Conservation (phyloP, 345 rosid species). For the Murraya paniculata region DNA sequence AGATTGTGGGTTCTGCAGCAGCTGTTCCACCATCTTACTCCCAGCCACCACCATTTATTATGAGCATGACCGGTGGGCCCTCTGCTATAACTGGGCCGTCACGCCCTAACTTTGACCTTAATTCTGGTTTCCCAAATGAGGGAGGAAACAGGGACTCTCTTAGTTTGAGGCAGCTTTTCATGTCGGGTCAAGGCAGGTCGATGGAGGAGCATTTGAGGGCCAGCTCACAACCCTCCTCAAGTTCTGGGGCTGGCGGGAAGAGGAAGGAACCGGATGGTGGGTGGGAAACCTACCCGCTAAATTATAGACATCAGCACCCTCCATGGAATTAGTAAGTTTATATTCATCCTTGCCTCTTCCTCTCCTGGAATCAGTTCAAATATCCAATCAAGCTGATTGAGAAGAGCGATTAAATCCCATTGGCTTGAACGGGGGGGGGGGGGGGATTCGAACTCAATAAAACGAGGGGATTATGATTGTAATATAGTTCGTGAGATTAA, state of each 20-base stretch:
- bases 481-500: conserved; percentile 46
- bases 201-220: conserved; percentile 57
- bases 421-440: conserved; percentile 34
- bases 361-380: conserved; percentile 12
- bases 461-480: conserved; percentile 31
- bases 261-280: conserved; percentile 85
- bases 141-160: conserved; percentile 56
- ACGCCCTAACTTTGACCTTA: conserved; percentile 65
- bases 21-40: conserved; percentile 45
- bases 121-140: conserved; percentile 58
- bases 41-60: conserved; percentile 56
- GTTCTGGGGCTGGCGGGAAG: conserved; percentile 64
- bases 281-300: conserved; percentile 52
- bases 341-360: conserved; percentile 13
- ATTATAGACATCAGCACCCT: conserved; percentile 50
- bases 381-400: conserved; percentile 21
- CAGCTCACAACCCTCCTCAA: conserved; percentile 53
- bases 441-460: conserved; percentile 43
- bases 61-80: conserved; percentile 57
- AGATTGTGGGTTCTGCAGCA: conserved; percentile 51
- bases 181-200: conserved; percentile 50
- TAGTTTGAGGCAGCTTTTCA: conserved; percentile 55
- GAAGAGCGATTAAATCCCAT: conserved; percentile 25
- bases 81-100: conserved; percentile 46
- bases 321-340: conserved; percentile 62